Evolutionary conservation across 2,329 filamentous ascomycete species (phyloP), one percentile per base, ranked within the genome.

Genomic region (Calonectria ilicicola): DNA sequence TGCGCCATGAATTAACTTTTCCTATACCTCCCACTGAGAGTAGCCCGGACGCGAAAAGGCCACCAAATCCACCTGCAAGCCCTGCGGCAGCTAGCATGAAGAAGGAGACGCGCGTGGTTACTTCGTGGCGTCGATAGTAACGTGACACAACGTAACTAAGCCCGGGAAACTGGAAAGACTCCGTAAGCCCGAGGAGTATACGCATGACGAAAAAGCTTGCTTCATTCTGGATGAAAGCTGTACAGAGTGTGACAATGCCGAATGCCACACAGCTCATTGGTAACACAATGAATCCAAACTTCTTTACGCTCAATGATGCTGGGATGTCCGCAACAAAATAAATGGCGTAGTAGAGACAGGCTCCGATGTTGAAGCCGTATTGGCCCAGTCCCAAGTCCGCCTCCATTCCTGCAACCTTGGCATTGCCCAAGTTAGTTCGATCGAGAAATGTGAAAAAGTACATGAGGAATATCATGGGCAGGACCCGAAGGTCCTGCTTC

Each of bases 81-180:
- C 86, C 88, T 1, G 88, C 87, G 6, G 88, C 86, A 2, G 87
- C 89, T 14, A 90, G 72, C 86, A 79, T 89, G 74, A 78, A 91
- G 72, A 91, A 89, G 12, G 89, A 89, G 27, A 91, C 82, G 58
- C 89, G 85, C 75, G 90, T 87, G 17, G 90, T 82, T 5, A 91
- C 84, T 80, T 91, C 89, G 63, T 88, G 83, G 67, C 89, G 84
- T 79, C 88, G 89, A 82, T 91, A 91, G 79, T 90, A 91, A 64
- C 85, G 87, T 67, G 85, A 87, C 14, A 91, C 86, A 78, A 88
- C 89, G 78, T 90, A 91, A 21, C 88, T 87, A 74, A 90, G 86
- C 12, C 89, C 89, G 47, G 89, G 89, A 85, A 91, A 90, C 14
- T 89, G 87, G 68, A 89, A 89, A 29, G 89, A 89, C 78, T 91